These are phyloP conservation scores for Debaryomyces robertsiae DNA, from an alignment of 1,139 yeast species.

Conservation along the genomic window DNA sequence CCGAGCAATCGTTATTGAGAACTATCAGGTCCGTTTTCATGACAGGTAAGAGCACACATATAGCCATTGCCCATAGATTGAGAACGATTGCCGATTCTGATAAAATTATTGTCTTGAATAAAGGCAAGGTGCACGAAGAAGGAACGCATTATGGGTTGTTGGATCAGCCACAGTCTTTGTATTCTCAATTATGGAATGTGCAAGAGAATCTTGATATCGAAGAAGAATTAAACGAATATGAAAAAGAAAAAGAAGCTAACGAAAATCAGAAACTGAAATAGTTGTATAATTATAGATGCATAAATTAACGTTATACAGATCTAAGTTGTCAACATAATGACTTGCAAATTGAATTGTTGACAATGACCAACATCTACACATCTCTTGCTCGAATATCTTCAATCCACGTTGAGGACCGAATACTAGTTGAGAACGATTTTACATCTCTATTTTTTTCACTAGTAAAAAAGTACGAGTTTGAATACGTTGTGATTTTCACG, in stretches of 20 bases:
- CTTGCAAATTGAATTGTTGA: too few species aligned
- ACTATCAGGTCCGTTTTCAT: constrained; percentile 68
- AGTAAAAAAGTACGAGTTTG: too few species aligned
- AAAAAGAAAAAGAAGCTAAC: constrained; percentile 19
- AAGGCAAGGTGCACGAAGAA: constrained; percentile 82
- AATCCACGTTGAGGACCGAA: too few species aligned
- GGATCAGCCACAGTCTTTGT: constrained; percentile 56
- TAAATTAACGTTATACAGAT: too few species aligned
- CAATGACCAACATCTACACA: too few species aligned
- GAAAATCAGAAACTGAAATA: constrained; percentile 11
- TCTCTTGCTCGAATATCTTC: too few species aligned
- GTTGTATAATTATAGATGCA: constrained; percentile 7
- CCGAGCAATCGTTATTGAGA: constrained; percentile 80
- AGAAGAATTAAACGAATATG: constrained; percentile 25
- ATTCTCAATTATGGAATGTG: constrained; percentile 83
- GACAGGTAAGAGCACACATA: constrained; percentile 66
- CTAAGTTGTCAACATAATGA: too few species aligned
- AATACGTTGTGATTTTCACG: too few species aligned
- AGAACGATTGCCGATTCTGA: constrained; percentile 95
- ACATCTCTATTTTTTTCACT: too few species aligned
- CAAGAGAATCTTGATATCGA: constrained; percentile 77
- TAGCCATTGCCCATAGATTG: constrained; percentile 91
- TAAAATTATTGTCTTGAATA: constrained; percentile 81
- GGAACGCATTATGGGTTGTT: constrained; percentile 76
- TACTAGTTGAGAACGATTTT: too few species aligned